Conservation (phyloP, 257 asterid genomes). For the Salvia hispanica region DNA sequence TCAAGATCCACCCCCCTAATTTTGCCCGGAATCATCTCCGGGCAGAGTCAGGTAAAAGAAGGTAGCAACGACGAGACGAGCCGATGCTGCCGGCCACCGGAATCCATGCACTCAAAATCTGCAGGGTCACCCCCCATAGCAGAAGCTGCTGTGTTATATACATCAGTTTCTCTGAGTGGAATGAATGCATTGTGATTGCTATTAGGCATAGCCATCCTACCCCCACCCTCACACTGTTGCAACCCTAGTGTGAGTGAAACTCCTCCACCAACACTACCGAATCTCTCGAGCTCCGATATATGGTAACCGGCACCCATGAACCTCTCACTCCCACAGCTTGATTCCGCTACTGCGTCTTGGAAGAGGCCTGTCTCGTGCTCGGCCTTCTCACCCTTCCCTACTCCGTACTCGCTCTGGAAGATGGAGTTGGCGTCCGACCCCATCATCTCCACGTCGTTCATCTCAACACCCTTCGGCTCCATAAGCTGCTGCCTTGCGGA, state of each 20-base stretch:
- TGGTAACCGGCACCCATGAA: constrained; percentile 44
- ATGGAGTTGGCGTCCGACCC: constrained; percentile 42
- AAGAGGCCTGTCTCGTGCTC: constrained; percentile 27
- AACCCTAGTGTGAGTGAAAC: constrained; percentile 74
- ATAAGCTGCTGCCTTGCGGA: constrained; percentile 43
- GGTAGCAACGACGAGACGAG: constrained; percentile 51
- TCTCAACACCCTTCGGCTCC: constrained; percentile 46
- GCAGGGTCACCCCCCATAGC: constrained; percentile 47
- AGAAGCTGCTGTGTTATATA: constrained; percentile 40
- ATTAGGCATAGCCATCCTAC: constrained; percentile 43
- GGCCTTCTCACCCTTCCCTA: constrained; percentile 33
- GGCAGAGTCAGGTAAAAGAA: constrained; percentile 43
- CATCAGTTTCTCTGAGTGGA: constrained; percentile 51
- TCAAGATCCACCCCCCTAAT: neutral
- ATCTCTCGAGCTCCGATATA: constrained; percentile 61
- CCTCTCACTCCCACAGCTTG: constrained; percentile 36
- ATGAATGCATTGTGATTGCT: constrained; percentile 42
- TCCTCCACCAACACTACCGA: constrained; percentile 53
- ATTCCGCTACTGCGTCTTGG: constrained; percentile 30
- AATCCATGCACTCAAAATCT: constrained; percentile 59
- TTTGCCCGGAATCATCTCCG: neutral
- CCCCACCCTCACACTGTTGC: constrained; percentile 73
- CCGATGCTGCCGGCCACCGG: constrained; percentile 50
- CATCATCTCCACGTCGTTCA: constrained; percentile 45
- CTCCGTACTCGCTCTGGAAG: constrained; percentile 39